A percentile compares a stretch with the other conserved stretches of the same genome.
Conservation (phyloP, 139 green algal genomes). For the Microglena sp. region DNA sequence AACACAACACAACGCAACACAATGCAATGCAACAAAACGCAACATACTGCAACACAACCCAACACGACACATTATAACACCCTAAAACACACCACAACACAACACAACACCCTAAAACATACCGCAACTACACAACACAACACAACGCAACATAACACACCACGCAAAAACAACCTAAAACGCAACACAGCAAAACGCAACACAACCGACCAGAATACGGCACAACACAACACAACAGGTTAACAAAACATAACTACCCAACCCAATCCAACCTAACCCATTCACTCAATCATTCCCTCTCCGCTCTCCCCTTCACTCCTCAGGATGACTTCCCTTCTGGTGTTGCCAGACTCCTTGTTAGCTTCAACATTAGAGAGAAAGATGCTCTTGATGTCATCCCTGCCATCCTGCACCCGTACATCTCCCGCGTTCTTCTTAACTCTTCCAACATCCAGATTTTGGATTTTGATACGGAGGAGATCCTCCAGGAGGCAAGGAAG, state of each 20-base stretch:
- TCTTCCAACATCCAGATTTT: slow-evolving; percentile 14
- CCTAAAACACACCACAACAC: no score
- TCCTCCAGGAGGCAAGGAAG: slow-evolving; percentile 12
- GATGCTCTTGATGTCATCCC: slow-evolving; percentile 12
- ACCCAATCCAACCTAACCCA: not conserved
- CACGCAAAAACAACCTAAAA: not conserved
- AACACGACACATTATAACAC: no score
- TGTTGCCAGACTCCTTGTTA: not conserved
- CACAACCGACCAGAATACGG: not conserved
- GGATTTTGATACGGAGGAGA: slow-evolving; percentile 6
- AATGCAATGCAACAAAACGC: no score
- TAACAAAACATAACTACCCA: not conserved
- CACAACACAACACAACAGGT: not conserved
- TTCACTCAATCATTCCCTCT: not conserved
- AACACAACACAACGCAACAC: no score
- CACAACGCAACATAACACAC: not conserved
- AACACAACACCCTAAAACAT: not conserved
- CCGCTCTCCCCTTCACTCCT: not conserved
- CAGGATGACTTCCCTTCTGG: not conserved
- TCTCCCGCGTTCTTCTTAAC: not conserved
- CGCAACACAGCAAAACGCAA: not conserved
- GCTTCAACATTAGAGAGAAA: not conserved
- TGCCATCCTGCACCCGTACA: slow-evolving; percentile 10
- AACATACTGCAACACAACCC: no score
- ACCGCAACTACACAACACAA: not conserved